Base-by-base conservation (phyloP, 1,284 basidiomycete species). In the Ganoderma multipileum region DNA sequence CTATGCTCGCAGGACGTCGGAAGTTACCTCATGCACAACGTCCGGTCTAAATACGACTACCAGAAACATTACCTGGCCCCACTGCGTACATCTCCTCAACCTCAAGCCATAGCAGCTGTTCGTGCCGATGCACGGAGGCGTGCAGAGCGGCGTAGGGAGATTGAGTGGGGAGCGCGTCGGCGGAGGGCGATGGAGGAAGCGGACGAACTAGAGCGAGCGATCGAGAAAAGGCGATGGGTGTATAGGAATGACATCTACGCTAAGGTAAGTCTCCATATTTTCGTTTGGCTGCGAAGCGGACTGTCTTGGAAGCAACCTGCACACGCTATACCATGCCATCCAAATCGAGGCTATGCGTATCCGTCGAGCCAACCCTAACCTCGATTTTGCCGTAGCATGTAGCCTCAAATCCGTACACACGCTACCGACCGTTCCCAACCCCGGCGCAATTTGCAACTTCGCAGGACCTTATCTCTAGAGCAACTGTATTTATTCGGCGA, bases 1-100 rank as follows among this genome's bases (percentile, higher is more conserved):
- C 83, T 97, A 0, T 97, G 95, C 79, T 87, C 91, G 0, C 89
- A 91, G 65, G 79, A 85, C 41, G 90, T 95, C 72, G 92, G 90
- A 18, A 85, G 89, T 28, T 91, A 95, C 77, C 81, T 97, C 58
- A 92, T 96, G 61, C 95, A 97, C 78, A 87, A 89, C 70, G 87
- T 93, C 66, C 87, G 92, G 68, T 92, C 91, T 9, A 87, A 88
- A 68, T 89, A 87, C 74, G 93, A 94, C 79, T 95, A 91, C 76
- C 87, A 91, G 75, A 94, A 95, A 79, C 89, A 93, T 79, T 92
- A 89, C 77, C 84, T 97, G 7, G 81, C 88, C 0, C 94, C 95
- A 18, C 79, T 92, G 58, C 86, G 86, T 14, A 82, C 81, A 39
- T 88, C 87, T 14, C 85, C 86, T 38, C 80, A 80, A 54, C 82